Evolutionary conservation across 441 rosid species (phyloP), one percentile per base, ranked within the genome.

Genomic region (Jatropha podagrica): DNA sequence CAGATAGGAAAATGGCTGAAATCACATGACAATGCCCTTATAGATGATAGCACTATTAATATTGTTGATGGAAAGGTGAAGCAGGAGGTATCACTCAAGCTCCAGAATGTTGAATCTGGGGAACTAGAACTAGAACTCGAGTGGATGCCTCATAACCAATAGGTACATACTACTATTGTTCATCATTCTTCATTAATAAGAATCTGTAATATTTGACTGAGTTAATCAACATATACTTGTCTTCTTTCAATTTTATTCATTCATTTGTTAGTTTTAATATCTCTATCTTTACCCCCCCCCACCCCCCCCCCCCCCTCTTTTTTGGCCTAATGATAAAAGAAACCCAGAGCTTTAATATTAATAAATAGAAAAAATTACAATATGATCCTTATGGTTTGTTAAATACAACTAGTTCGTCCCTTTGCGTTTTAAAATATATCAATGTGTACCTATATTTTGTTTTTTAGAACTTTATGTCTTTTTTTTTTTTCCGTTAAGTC

Each of bases 1-100:
- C 97, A 94, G 81, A 94, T 94, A 2, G 97, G 97, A 4, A 94
- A 92, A 80, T 94, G 97, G 97, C 76, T 94, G 76, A 89, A 92
- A 80, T 90, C 98, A 3, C n/a, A 86, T 0, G 98, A 94, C 85
- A 94, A 94, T 26, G 97, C 96, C 1, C 94, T 94, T 9, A 18
- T 90, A 26, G 87, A 86, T 5, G 98, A 94, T 71, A 92, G 96
- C 85, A 83, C 79, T 15, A 86, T 94, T 71, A 90, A 92, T 85
- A 94, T 94, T 64, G 80, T 86, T 1, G 96, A 94, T 41, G 98
- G 97, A 17, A 94, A 90, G 88, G 97, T 94, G 86, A 90, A 80
- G 74, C 95, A 94, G 79, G 87, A 81, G 72, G 75, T 92, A 54
- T 77, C 65, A 5, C 74, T 94, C 63, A 90, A 88, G 87, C 98